These are phyloP conservation scores for Phytophthora megakarya DNA, from an alignment of 352 stramenopile species.

Conservation along the genomic window DNA sequence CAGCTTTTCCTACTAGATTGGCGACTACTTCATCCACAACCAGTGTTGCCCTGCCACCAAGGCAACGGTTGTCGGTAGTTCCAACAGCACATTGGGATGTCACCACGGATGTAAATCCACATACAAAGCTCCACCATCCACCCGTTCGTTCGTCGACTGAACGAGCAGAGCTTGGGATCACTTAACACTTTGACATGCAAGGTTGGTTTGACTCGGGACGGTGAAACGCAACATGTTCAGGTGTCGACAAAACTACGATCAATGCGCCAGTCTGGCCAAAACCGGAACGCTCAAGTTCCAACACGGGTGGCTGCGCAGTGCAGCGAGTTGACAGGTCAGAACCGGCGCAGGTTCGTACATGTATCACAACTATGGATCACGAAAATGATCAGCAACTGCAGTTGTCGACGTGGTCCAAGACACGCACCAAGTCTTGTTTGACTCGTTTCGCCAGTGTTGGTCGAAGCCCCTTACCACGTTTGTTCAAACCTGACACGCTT, in stretches of 20 bases:
- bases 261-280: conserved; percentile 23
- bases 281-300: conserved; percentile 11
- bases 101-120: conserved; percentile 9
- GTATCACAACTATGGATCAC: too few species aligned
- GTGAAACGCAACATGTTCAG: conserved; percentile 37
- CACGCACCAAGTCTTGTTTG: conserved; percentile 1
- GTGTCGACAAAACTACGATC: conserved; percentile 31
- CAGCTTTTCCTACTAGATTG: conserved; percentile 9
- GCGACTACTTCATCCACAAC: background rate
- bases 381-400: background rate
- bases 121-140: background rate
- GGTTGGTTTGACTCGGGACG: conserved; percentile 5
- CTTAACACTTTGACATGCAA: conserved; percentile 23
- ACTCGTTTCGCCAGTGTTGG: conserved; percentile 15
- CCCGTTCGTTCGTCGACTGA: conserved; percentile 15
- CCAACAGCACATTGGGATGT: conserved; percentile 3
- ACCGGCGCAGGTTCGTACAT: conserved; percentile 4
- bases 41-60: conserved; percentile 4
- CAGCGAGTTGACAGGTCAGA: conserved; percentile 7
- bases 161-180: conserved; percentile 24
- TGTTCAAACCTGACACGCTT: too few species aligned
- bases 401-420: background rate
- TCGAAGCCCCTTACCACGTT: too few species aligned
- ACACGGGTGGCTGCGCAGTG: background rate
- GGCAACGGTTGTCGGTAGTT: background rate